Percentiles rank a stretch among this genome's conserved stretches.
Evolutionary conservation across 179 eudicot genomes (phyloP).

Genomic region (Beta corolliflora): DNA sequence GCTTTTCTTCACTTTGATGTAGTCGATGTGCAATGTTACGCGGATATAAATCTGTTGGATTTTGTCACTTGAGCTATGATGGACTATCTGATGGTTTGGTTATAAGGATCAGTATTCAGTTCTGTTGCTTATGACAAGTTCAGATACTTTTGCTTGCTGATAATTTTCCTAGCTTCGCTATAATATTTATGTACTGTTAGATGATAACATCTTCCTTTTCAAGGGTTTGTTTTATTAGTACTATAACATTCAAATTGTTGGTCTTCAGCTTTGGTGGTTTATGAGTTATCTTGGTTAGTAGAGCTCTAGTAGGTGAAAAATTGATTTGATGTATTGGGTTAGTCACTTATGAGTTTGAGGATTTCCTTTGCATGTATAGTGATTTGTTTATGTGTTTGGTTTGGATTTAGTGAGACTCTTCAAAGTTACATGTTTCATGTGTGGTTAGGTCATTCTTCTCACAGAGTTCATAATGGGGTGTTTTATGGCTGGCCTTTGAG

Average conservation of each 20-base stretch:
- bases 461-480: not conserved
- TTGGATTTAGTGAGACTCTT: not conserved
- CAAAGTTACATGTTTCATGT: not conserved
- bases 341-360: not conserved
- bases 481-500: not conserved
- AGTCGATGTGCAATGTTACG: not conserved
- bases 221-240: not conserved
- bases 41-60: not conserved
- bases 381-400: not conserved
- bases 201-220: not conserved
- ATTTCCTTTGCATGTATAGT: not conserved
- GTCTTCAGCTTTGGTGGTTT: not conserved
- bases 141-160: too few relatives aligned
- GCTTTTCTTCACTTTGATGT: not conserved
- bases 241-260: not conserved
- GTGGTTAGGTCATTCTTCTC: not conserved
- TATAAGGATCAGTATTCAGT: not conserved
- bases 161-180: too few relatives aligned
- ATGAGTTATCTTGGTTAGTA: not conserved
- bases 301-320: slow-evolving; percentile 4
- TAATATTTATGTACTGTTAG: too few relatives aligned
- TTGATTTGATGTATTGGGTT: not conserved
- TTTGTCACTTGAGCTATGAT: not conserved
- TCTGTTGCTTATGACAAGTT: not conserved
- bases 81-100: not conserved